Conservation (phyloP, 2,329 filamentous ascomycete species). For the Alternaria burnsii region DNA sequence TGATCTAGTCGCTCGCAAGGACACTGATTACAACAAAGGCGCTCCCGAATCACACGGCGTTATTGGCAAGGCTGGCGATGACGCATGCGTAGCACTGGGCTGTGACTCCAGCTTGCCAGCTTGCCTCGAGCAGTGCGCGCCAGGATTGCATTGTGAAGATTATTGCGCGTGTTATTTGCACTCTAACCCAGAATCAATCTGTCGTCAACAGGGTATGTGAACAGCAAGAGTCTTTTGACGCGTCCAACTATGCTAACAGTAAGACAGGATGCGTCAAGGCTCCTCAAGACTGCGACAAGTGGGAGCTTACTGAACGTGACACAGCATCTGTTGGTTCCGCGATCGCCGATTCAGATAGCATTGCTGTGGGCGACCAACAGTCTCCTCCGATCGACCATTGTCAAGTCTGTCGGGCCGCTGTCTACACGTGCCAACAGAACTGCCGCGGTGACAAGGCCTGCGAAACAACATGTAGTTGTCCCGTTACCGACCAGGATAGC, state of each 20-base stretch:
- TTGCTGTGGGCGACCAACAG: background rate
- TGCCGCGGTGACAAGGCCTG: background rate
- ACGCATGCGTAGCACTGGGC: background rate
- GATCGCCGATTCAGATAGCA: background rate
- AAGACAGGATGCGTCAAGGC: constrained; percentile 2
- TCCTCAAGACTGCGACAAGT: constrained; percentile 2
- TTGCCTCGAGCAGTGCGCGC: background rate
- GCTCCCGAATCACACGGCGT: background rate
- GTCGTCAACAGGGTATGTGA: background rate
- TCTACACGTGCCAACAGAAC: background rate
- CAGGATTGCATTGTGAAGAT: background rate
- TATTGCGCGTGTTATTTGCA: constrained; percentile 1
- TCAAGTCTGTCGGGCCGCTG: background rate
- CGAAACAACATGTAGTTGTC: background rate
- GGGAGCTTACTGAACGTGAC: constrained; percentile 1
- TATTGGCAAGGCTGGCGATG: background rate
- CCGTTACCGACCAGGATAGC: background rate
- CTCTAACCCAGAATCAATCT: background rate
- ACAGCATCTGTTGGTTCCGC: background rate
- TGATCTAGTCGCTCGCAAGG: background rate
- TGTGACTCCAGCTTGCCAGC: background rate
- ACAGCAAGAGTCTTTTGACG: background rate
- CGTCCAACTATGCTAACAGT: background rate
- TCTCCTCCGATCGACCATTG: background rate
- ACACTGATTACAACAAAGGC: background rate